phyloP scores from a whole-genome alignment of 2,329 filamentous ascomycete species.

The Pseudonectria foliicola region DNA sequence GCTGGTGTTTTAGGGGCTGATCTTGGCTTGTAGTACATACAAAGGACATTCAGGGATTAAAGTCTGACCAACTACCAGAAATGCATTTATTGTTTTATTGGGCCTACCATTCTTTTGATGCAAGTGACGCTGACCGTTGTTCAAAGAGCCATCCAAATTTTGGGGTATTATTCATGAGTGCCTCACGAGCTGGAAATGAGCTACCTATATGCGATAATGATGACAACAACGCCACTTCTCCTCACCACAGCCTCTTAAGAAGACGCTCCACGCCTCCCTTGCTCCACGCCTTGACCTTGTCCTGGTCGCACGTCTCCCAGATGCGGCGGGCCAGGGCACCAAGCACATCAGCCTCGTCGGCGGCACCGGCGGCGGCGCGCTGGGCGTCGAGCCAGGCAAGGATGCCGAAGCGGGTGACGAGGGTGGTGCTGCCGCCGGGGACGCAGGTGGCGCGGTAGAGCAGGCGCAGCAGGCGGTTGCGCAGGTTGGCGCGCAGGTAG shows the following conservation, averaged over 20 bases:
- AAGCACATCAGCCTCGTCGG: slow-evolving; percentile 42
- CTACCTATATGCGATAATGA: no score
- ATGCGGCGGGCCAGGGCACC: slow-evolving; percentile 50
- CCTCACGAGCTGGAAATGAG: no score
- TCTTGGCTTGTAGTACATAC: no score
- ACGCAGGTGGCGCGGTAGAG: slow-evolving; percentile 62
- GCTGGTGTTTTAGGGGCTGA: no score
- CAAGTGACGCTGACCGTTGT: no score
- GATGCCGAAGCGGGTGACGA: slow-evolving; percentile 69
- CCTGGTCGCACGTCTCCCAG: slow-evolving; percentile 58
- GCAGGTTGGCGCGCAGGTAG: slow-evolving; percentile 51
- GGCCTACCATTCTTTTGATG: no score
- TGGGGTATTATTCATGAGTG: no score
- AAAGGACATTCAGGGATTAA: no score
- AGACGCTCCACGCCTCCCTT: slow-evolving; percentile 36
- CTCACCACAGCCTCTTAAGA: slow-evolving; percentile 8
- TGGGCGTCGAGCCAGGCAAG: slow-evolving; percentile 68
- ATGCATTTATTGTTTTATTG: no score
- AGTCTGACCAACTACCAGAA: no score
- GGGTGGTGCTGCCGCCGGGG: slow-evolving; percentile 67
- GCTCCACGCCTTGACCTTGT: slow-evolving; percentile 62
- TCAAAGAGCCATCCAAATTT: no score
- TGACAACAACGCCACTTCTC: no score
- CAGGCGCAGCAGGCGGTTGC: slow-evolving; percentile 53
- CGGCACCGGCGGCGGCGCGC: slow-evolving; percentile 34